phyloP scores from a whole-genome alignment of 1,139 yeast genomes.

The Kodamaea suecica region DNA sequence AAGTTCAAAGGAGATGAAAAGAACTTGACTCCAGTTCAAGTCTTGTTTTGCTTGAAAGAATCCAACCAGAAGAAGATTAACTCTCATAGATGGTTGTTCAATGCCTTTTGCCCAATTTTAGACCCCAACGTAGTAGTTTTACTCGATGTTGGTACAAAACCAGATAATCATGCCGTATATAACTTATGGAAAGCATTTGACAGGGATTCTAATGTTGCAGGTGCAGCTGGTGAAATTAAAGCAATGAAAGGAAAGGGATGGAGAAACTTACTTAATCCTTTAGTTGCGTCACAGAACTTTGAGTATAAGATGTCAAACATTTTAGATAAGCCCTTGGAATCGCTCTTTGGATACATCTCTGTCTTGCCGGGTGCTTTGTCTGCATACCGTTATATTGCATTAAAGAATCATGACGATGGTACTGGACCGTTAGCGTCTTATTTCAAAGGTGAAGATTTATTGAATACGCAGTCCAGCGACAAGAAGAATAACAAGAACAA shows the following conservation, averaged over 20 bases:
- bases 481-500: constrained; percentile 49
- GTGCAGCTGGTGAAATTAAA: constrained; percentile 96
- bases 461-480: constrained; percentile 24
- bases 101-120: constrained; percentile 84
- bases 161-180: constrained; percentile 79
- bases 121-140: constrained; percentile 85
- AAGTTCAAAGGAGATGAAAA: constrained; percentile 77
- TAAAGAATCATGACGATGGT: constrained; percentile 81
- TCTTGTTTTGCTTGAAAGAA: constrained; percentile 86
- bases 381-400: constrained; percentile 88
- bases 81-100: constrained; percentile 93
- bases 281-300: constrained; percentile 94
- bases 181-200: constrained; percentile 97
- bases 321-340: constrained; percentile 90
- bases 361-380: constrained; percentile 96
- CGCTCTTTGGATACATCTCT: constrained; percentile 87
- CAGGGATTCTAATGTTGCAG: constrained; percentile 92
- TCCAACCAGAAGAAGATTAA: constrained; percentile 86
- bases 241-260: constrained; percentile 91
- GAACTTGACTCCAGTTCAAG: constrained; percentile 88
- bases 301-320: constrained; percentile 96
- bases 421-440: constrained; percentile 88
- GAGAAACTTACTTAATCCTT: constrained; percentile 75
- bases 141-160: constrained; percentile 90
- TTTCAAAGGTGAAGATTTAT: constrained; percentile 80